Percentiles rank a stretch among this genome's conserved stretches.
phyloP scores from a whole-genome alignment of 805 yeast genomes.

The Ogataea methanolica region DNA sequence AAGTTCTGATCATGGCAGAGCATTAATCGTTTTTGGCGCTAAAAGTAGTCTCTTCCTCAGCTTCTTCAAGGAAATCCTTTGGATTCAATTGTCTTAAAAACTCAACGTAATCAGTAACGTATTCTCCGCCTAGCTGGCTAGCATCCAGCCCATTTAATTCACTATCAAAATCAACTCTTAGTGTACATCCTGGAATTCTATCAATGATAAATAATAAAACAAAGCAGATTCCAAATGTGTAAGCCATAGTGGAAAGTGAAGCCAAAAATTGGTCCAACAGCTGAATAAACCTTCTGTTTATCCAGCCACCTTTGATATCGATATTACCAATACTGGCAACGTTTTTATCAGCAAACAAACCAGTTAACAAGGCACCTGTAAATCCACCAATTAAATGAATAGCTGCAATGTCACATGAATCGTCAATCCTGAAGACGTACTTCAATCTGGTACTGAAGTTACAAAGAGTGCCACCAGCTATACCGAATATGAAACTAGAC shows the following conservation, averaged over 20 bases:
- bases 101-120: slow-evolving; percentile 88
- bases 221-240: slow-evolving; percentile 63
- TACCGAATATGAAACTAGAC: slow-evolving; percentile 78
- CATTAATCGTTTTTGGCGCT: not conserved
- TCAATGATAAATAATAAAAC: slow-evolving; percentile 54
- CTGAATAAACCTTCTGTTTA: slow-evolving; percentile 80
- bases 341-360: slow-evolving; percentile 69
- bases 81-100: slow-evolving; percentile 71
- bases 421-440: slow-evolving; percentile 72
- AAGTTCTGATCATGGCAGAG: no score
- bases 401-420: slow-evolving; percentile 83
- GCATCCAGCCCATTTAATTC: slow-evolving; percentile 80
- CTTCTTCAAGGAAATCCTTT: slow-evolving; percentile 13
- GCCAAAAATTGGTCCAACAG: slow-evolving; percentile 60
- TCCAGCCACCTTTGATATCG: slow-evolving; percentile 78
- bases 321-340: slow-evolving; percentile 71
- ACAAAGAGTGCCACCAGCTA: slow-evolving; percentile 71
- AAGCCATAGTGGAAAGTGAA: slow-evolving; percentile 47
- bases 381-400: slow-evolving; percentile 94
- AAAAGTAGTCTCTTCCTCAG: not conserved
- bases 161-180: slow-evolving; percentile 70
- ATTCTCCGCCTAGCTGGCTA: slow-evolving; percentile 80
- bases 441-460: slow-evolving; percentile 81
- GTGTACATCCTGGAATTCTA: slow-evolving; percentile 70
- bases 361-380: slow-evolving; percentile 76